Base-by-base conservation (phyloP, 2,329 filamentous ascomycete genomes). In the Ilyonectria destructans region DNA sequence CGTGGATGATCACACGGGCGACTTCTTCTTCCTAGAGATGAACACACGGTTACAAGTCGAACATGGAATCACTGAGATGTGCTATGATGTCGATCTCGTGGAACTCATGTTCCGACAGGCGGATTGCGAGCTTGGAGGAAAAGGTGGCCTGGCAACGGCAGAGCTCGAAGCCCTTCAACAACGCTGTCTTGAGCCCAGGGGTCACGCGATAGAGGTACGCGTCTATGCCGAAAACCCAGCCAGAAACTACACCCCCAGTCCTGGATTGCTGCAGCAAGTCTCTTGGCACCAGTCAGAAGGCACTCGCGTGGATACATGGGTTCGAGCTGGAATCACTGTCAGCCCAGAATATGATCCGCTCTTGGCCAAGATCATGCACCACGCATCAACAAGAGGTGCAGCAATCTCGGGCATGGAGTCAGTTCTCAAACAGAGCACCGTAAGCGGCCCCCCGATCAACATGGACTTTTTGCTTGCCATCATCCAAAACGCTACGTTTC, bases 31-130 rank as follows among this genome's bases (percentile, higher is more conserved):
- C 64, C 75, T 86, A 15, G 85, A 86, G 65, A 85, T 87, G 77
- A 85, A 88, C 83, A 71, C 92, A 0, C 85, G 92, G 9, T 79
- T 95, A 3, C 92, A 95, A 72, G 92, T 95, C 26, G 93, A 95
- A 77, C 93, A 95, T 71, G 92, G 92, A 0, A 91, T 94, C 8
- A 94, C 92, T 0, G 92, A 95, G 77, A 90, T 93, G 87, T 90
- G 93, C 15, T 93, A 91, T 12, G 90, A 88, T 0, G 87, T 93
- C 59, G 92, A 94, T 74, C 83, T 95, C 13, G 92, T 95, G 1
- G 85, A 89, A 17, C 61, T 82, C 26, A 83, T 83, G 82, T 70
- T 83, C 19, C 68, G 59, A 15, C 80, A 82, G 33, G 80, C 80
- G 0, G 77, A 80, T n/a, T 65, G 65, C 19, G 68, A 73, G 46